These are phyloP conservation scores for Haplosporangium gracile DNA, from an alignment of 192 early-diverging fungal species.

Conservation along the genomic window DNA sequence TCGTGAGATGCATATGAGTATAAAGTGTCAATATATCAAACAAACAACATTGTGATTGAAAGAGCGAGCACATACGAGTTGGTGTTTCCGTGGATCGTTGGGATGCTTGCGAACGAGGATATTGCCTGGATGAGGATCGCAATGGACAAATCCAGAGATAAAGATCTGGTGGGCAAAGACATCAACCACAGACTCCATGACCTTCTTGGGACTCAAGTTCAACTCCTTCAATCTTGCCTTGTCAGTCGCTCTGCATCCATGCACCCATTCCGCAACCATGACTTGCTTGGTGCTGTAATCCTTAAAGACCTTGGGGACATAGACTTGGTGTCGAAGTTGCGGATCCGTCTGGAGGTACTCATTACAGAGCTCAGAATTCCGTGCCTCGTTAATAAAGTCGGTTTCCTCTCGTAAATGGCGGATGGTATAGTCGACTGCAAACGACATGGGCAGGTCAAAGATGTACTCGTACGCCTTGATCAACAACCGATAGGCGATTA, in stretches of 20 bases:
- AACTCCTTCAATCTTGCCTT: constrained; percentile 60
- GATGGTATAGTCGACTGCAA: constrained; percentile 81
- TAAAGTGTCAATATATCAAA: not conserved
- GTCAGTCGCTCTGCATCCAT: constrained; percentile 81
- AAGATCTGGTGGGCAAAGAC: constrained; percentile 92
- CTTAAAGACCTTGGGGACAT: constrained; percentile 86
- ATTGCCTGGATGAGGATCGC: constrained; percentile 91
- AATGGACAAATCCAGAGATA: constrained; percentile 87
- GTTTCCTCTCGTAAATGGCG: constrained; percentile 83
- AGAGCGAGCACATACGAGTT: constrained; percentile 46
- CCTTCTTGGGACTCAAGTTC: constrained; percentile 45
- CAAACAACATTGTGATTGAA: not conserved
- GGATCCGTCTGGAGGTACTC: constrained; percentile 64
- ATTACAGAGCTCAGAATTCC: constrained; percentile 79
- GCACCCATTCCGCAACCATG: constrained; percentile 92
- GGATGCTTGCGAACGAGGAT: constrained; percentile 83
- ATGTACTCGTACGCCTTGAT: constrained; percentile 75
- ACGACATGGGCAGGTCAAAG: constrained; percentile 88
- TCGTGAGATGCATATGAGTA: not conserved
- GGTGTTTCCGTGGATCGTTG: constrained; percentile 45
- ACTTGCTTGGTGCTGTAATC: constrained; percentile 77
- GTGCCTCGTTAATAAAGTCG: constrained; percentile 90
- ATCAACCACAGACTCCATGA: constrained; percentile 82
- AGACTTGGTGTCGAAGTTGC: constrained; percentile 63
- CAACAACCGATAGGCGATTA: constrained; percentile 76